Evolutionary conservation across 495 filamentous ascomycete genomes (phyloP), one percentile per base, ranked within the genome.

Genomic region (Annulohypoxylon moriforme): DNA sequence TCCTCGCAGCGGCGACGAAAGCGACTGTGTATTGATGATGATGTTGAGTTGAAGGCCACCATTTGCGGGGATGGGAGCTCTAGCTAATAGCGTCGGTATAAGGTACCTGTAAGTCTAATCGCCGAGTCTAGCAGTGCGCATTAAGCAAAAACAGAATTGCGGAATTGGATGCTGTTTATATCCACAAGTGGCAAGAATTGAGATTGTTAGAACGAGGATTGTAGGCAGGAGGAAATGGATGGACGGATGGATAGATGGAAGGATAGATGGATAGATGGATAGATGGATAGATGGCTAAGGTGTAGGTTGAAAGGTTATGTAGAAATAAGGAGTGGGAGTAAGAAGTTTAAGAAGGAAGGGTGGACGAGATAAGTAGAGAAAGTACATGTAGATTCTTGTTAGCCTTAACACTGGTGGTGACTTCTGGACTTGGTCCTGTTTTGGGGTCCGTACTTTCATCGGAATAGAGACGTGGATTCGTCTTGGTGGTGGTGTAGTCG

Each of bases 401-500:
- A 64, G 47, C 67, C 29, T 70, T 62, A 66, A 69, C 47, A 33
- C 56, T 73, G 71, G 65, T 69, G 60, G 71, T 67, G 66, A 73
- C 60, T 69, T 69, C 13, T 60, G 55, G 63, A 50, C 24, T 47
- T 55, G 42, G 33, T 62, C 20, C 62, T 44, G 40, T 62, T 68
- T 72, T 72, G 69, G 69, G 69, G 71, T 69, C 71, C 67, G 71
- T 73, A 69, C 71, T 60, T 60, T 62, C 67, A 33, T 72, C 69
- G 64, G 69, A 72, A 72, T 72, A 74, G 73, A 77, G 73, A 77
- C 75, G 75, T 76, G 75, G 75, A 76, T 77, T 62, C 64, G 62
- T 68, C 66, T 71, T 74, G 75, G 60, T 77, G 75, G 75, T 73
- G 76, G 71, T 72, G 76, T 72, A 60, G 66, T 72, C 62, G 63